Evolutionary conservation across 2,329 filamentous ascomycete species (phyloP).

Genomic region (Trichoderma sp.): DNA sequence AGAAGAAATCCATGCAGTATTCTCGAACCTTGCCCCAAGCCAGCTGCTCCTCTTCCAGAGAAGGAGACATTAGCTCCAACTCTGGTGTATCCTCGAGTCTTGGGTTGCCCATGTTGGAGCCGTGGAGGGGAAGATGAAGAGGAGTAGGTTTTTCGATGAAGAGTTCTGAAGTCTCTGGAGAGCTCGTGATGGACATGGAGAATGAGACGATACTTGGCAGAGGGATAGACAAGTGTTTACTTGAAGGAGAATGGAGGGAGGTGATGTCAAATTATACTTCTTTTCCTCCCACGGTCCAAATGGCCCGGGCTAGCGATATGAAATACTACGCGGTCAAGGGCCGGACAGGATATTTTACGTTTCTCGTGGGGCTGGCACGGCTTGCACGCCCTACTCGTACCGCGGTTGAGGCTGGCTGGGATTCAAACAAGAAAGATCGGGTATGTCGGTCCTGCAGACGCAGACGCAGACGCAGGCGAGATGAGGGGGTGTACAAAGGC

Average conservation of each 20-base stretch:
- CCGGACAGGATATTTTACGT: neutral
- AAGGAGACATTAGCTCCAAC: constrained; percentile 12
- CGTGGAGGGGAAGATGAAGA: constrained; percentile 36
- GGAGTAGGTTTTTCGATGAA: constrained; percentile 41
- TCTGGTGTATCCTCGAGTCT: neutral
- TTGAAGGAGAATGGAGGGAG: constrained; percentile 15
- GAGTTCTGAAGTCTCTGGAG: constrained; percentile 42
- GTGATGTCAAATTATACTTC: constrained; percentile 23
- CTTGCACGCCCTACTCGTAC: neutral
- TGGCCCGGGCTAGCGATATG: constrained; percentile 5
- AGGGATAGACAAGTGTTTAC: neutral
- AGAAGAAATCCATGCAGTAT: constrained; percentile 60
- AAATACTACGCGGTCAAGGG: constrained; percentile 5
- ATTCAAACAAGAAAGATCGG: constrained; percentile 6
- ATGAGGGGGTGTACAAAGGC: constrained; percentile 20
- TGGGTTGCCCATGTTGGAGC: constrained; percentile 34
- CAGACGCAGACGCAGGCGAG: constrained; percentile 22
- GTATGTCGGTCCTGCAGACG: constrained; percentile 22
- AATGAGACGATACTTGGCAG: neutral
- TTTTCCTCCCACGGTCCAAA: neutral
- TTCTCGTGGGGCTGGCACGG: constrained; percentile 17
- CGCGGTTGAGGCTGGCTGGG: constrained; percentile 14
- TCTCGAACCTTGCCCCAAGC: constrained; percentile 59
- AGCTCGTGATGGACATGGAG: constrained; percentile 38
- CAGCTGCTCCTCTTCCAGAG: constrained; percentile 34